Conservation (phyloP, 179 eudicot species). For the Gypsophila paniculata region DNA sequence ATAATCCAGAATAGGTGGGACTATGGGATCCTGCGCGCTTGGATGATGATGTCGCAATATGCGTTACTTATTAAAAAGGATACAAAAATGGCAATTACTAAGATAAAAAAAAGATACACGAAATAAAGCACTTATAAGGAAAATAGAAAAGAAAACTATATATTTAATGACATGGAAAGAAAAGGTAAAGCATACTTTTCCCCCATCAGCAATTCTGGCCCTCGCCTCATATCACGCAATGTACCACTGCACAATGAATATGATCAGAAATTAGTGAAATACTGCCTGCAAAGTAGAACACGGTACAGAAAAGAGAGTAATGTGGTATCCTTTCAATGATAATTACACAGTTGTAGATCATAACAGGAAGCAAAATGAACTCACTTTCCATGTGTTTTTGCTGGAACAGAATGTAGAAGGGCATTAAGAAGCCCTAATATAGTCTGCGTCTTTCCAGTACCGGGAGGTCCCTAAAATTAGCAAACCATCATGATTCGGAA, state of each 20-base stretch:
- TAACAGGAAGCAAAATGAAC: slow-evolving; percentile 15
- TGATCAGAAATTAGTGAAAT: slow-evolving; percentile 5
- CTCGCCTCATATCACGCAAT: slow-evolving; percentile 48
- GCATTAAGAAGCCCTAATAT: slow-evolving; percentile 93
- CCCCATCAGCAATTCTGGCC: slow-evolving; percentile 61
- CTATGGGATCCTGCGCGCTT: too few species aligned
- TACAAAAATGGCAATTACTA: too few species aligned
- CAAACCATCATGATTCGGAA: slow-evolving; percentile 18
- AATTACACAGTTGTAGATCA: slow-evolving; percentile 7
- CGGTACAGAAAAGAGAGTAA: not conserved
- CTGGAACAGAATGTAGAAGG: slow-evolving; percentile 84
- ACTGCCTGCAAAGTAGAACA: not conserved
- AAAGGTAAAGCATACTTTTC: slow-evolving; percentile 57
- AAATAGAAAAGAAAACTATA: not conserved
- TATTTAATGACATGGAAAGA: not conserved
- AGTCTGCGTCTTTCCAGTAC: slow-evolving; percentile 97
- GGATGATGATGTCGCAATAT: too few species aligned
- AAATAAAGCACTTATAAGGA: not conserved
- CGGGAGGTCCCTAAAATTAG: slow-evolving; percentile 87
- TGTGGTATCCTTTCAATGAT: not conserved
- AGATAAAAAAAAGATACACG: too few species aligned
- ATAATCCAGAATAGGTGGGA: too few species aligned
- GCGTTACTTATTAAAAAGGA: too few species aligned
- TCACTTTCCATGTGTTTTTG: slow-evolving; percentile 64
- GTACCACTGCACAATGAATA: slow-evolving; percentile 47